Evolutionary conservation across 345 rosid genomes (phyloP).

Genomic region (Ceriops zippeliana): DNA sequence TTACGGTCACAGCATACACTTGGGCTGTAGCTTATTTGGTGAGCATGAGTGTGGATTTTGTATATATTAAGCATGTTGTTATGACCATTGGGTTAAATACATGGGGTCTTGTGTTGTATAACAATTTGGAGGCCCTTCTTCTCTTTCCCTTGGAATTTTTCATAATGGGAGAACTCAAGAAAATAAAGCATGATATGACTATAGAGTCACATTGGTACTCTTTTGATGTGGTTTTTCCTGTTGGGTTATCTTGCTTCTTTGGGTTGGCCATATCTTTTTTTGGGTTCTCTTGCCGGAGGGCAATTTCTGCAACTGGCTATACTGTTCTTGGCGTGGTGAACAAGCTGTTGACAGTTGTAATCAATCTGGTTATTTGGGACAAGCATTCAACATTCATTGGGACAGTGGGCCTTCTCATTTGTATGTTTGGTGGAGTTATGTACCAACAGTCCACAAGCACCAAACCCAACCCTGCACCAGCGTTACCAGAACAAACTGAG

Average conservation of each 20-base stretch:
- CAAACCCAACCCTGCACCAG: constrained; percentile 54
- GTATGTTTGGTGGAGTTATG: constrained; percentile 88
- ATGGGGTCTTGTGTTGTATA: constrained; percentile 95
- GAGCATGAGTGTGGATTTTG: constrained; percentile 96
- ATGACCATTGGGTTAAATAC: constrained; percentile 93
- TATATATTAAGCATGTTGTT: constrained; percentile 95
- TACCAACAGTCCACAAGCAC: constrained; percentile 80
- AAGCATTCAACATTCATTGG: constrained; percentile 81
- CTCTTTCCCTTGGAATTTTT: constrained; percentile 88
- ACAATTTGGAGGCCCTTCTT: constrained; percentile 89
- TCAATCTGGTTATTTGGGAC: constrained; percentile 87
- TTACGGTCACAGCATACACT: constrained; percentile 71
- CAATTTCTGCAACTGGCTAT: constrained; percentile 93
- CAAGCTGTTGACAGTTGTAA: constrained; percentile 84
- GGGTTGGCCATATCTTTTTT: constrained; percentile 95
- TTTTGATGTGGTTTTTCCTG: constrained; percentile 70
- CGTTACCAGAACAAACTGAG: constrained; percentile 38
- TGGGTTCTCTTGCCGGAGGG: constrained; percentile 90
- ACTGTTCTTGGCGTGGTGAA: constrained; percentile 98
- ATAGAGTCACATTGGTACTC: constrained; percentile 76
- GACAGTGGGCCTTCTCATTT: constrained; percentile 78
- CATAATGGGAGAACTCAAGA: constrained; percentile 92
- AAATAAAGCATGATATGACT: constrained; percentile 70
- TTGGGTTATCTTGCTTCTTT: constrained; percentile 76
- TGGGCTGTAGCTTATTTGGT: constrained; percentile 91